Base-by-base conservation (phyloP, 495 filamentous ascomycete species). In the Apiosordaria backusii region DNA sequence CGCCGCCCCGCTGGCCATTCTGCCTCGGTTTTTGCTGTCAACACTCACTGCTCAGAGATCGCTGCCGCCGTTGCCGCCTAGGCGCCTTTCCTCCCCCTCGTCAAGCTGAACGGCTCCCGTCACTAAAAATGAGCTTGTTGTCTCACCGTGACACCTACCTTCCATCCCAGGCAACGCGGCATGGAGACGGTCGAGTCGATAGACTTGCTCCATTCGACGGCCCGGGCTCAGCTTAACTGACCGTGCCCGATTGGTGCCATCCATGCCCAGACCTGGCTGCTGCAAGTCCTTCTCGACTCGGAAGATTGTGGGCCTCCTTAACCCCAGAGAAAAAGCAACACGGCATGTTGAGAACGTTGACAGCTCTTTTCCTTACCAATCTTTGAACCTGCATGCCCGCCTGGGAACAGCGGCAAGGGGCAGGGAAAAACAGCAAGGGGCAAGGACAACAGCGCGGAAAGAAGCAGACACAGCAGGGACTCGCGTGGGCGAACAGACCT, bases 221-320 rank as follows among this genome's bases (percentile, higher is more conserved):
- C n/a, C 1, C n/a, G 22, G 22, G 22, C n/a, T 21, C 52, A 19
- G n/a, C 52, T 9, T 19, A n/a, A 55, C 52, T 19, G 22, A 55
- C 52, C 52, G 52, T 21, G 52, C n/a, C 52, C 52, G 52, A 55
- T 22, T 19, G 15, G 52, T 7, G 52, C n/a, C 6, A 10, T 55
- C 18, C 9, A 18, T 45, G 52, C 52, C 52, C 52, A 55, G 52
- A 55, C 52, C n/a, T 13, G 18, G 2, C 10, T 55, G 52, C 52
- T 55, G 52, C 19, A 55, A 18, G 52, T 18, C 9, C 52, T 55
- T 55, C 52, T 55, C n/a, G 22, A 55, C 52, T 55, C 16, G 52
- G 52, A 55, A 55, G 52, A 55, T 55, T 21, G 52, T 55, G 52
- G 52, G 52, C 22, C 52, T 55, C 18, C 18, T 55, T 21, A n/a